A percentile compares a stretch with the other conserved stretches of the same genome.
Evolutionary conservation across 148 eudicot species (phyloP).

Genomic region (Rhododendron griersonianum): DNA sequence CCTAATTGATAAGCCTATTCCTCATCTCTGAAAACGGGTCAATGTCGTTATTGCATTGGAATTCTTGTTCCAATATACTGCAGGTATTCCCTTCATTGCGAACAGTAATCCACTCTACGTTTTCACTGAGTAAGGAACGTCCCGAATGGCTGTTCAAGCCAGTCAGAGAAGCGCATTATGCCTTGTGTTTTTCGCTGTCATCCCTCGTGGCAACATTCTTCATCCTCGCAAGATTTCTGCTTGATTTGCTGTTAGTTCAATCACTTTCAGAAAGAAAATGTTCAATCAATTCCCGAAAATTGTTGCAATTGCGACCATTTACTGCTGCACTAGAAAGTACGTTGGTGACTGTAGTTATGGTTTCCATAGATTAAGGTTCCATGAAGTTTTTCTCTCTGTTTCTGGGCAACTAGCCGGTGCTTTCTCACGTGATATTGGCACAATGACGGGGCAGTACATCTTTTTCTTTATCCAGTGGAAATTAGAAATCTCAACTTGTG

Average conservation of each 20-base stretch:
- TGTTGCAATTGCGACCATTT: neutral
- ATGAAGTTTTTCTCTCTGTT: neutral
- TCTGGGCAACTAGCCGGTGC: neutral
- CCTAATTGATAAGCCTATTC: too few species aligned
- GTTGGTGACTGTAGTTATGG: neutral
- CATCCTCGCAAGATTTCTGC: neutral
- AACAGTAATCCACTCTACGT: too few species aligned
- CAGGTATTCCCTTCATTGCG: too few species aligned
- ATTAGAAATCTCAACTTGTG: too few species aligned
- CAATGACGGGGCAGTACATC: neutral
- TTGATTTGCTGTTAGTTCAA: neutral
- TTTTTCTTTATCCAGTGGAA: neutral
- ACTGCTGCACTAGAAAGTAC: neutral
- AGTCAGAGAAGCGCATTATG: conserved; percentile 36
- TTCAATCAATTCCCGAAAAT: neutral
- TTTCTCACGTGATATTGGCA: conserved; percentile 1
- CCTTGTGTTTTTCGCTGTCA: conserved; percentile 82
- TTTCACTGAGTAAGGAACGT: too few species aligned
- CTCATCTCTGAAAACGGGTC: too few species aligned
- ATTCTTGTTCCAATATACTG: too few species aligned
- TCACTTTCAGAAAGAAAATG: too few species aligned
- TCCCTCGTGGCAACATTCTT: conserved; percentile 3
- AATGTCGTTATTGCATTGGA: too few species aligned
- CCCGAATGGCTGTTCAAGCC: too few species aligned
- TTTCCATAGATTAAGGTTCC: neutral